Conservation (phyloP, 2,329 filamentous ascomycete genomes). For the Penicillium polonicum region DNA sequence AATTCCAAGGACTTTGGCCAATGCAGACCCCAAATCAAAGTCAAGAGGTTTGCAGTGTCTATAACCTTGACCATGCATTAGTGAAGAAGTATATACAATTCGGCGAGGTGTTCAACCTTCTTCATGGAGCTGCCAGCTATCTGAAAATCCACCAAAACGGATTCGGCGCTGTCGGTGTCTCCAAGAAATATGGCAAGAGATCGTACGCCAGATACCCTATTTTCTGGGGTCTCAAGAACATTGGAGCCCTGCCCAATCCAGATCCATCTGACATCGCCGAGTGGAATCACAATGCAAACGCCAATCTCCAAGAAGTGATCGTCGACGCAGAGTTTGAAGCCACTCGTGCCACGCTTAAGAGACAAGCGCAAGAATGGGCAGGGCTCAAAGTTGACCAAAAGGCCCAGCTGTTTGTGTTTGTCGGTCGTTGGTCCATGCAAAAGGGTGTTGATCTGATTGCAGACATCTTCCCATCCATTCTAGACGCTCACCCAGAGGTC, state of each 20-base stretch:
- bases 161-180: conserved; percentile 66
- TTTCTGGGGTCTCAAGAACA: conserved; percentile 65
- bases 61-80: conserved; percentile 63
- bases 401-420: conserved; percentile 66
- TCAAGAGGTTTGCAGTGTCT: conserved; percentile 63
- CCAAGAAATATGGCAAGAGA: conserved; percentile 66
- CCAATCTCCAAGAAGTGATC: conserved; percentile 54
- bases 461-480: conserved; percentile 64
- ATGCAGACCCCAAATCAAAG: conserved; percentile 62
- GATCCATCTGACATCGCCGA: conserved; percentile 64
- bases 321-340: conserved; percentile 58
- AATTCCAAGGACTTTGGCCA: conserved; percentile 68
- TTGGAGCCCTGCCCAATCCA: conserved; percentile 64
- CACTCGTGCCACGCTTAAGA: conserved; percentile 53
- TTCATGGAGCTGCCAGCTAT: conserved; percentile 65
- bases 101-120: conserved; percentile 66
- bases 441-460: conserved; percentile 68
- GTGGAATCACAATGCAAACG: conserved; percentile 57
- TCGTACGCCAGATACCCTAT: conserved; percentile 67
- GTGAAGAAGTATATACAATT: conserved; percentile 65
- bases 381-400: conserved; percentile 61
- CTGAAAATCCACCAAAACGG: conserved; percentile 65
- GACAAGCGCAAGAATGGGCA: conserved; percentile 67
- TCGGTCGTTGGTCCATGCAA: conserved; percentile 67
- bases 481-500: conserved; percentile 59